Percentiles rank a stretch among this genome's conserved stretches.
These are phyloP conservation scores for Globisporangium lucens DNA, from an alignment of 352 stramenopile species.

Conservation along the genomic window DNA sequence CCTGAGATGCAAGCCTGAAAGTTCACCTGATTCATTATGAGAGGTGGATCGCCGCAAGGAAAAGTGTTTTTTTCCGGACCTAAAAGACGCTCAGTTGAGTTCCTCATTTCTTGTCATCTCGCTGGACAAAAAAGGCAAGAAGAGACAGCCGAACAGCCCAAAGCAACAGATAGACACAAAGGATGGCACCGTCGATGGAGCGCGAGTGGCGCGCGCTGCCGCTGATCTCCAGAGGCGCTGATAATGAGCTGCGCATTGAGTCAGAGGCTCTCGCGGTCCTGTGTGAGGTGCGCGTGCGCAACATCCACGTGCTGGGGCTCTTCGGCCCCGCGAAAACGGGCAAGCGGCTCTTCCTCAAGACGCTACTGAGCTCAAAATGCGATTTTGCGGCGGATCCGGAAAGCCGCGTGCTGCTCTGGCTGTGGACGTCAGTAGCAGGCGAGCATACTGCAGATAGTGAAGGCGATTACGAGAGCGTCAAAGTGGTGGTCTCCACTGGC, in stretches of 20 bases:
- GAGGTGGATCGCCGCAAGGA: too few relatives aligned
- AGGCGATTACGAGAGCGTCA: not conserved
- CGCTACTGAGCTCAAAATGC: constrained; percentile 30
- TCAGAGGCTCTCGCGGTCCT: constrained; percentile 25
- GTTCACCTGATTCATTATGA: too few relatives aligned
- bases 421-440: constrained; percentile 25
- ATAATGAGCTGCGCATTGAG: constrained; percentile 17
- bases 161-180: constrained; percentile 15
- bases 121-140: constrained; percentile 2
- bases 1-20: too few relatives aligned
- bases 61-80: too few relatives aligned
- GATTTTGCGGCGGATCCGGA: constrained; percentile 19
- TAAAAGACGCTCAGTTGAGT: not conserved
- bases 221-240: constrained; percentile 22
- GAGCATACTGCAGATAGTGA: not conserved
- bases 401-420: constrained; percentile 40
- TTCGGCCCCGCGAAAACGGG: constrained; percentile 34
- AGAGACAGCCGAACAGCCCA: constrained; percentile 13
- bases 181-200: constrained; percentile 21
- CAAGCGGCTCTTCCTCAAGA: constrained; percentile 48
- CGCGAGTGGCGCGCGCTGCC: constrained; percentile 40
- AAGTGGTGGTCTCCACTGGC: constrained; percentile 27
- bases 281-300: constrained; percentile 9
- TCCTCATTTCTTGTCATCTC: constrained; percentile 6
- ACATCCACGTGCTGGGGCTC: constrained; percentile 42